These are phyloP conservation scores for Tremella mesenterica DNA, from an alignment of 768 basidiomycete genomes.

Conservation along the genomic window DNA sequence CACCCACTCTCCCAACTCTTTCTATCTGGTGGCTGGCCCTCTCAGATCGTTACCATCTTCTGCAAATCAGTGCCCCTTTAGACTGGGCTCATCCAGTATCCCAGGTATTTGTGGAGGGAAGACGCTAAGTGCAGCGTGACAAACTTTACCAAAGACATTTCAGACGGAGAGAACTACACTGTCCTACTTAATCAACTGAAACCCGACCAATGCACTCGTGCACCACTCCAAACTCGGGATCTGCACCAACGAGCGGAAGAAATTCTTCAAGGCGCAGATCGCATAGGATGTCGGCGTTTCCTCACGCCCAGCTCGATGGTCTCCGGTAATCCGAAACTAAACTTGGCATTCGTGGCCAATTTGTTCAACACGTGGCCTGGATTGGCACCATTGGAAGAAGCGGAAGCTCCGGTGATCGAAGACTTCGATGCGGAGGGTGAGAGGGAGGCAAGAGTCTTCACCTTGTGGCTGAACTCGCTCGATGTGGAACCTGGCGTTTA, in stretches of 20 bases:
- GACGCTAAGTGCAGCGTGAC: conserved; percentile 57
- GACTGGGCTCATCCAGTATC: background rate
- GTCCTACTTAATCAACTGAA: conserved; percentile 91
- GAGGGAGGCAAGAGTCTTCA: conserved; percentile 94
- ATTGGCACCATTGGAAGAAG: conserved; percentile 84
- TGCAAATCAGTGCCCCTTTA: background rate
- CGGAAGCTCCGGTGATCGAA: conserved; percentile 78
- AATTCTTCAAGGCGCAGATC: conserved; percentile 84
- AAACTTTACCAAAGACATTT: conserved; percentile 97
- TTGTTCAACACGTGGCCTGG: conserved; percentile 97
- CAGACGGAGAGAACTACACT: conserved; percentile 95
- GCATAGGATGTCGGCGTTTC: conserved; percentile 91
- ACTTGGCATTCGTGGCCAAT: conserved; percentile 90
- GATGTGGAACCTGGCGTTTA: conserved; percentile 93
- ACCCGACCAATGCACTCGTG: conserved; percentile 82
- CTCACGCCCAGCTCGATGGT: conserved; percentile 84
- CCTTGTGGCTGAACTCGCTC: conserved; percentile 93
- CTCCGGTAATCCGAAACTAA: conserved; percentile 89
- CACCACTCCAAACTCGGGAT: conserved; percentile 78
- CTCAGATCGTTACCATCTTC: too few species aligned
- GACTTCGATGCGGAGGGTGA: conserved; percentile 99
- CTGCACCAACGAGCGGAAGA: conserved; percentile 78
- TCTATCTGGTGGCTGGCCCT: too few species aligned
- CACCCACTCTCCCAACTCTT: too few species aligned
- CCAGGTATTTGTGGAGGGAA: conserved; percentile 1